Evolutionary conservation across 208 protist genomes (phyloP).

Genomic region (Blechomonas ayalai): DNA sequence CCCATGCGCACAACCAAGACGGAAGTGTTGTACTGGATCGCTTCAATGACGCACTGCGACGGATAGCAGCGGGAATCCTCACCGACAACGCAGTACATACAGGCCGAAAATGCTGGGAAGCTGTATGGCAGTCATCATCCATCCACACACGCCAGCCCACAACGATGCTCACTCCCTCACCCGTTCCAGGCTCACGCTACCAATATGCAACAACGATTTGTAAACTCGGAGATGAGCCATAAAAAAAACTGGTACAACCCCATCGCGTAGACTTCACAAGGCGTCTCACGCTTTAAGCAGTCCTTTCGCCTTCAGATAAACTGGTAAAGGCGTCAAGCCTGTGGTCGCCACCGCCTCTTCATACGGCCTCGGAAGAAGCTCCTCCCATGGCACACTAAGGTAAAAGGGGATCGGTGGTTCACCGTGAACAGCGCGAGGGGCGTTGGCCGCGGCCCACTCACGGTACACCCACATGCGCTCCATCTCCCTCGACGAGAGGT

Average conservation of each 20-base stretch:
- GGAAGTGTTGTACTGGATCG: no score
- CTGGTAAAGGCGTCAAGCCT: slow-evolving; percentile 60
- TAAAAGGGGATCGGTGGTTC: slow-evolving; percentile 40
- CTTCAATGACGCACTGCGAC: no score
- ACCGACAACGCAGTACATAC: no score
- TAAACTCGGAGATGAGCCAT: no score
- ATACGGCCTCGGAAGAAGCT: slow-evolving; percentile 44
- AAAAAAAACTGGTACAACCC: not conserved
- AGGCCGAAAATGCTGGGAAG: no score
- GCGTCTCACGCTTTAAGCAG: not conserved
- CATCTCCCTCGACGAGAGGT: slow-evolving; percentile 36
- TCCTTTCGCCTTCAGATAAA: slow-evolving; percentile 24
- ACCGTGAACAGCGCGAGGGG: slow-evolving; percentile 40
- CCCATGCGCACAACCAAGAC: no score
- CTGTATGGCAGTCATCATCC: no score
- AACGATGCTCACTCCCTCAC: no score
- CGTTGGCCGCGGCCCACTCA: slow-evolving; percentile 49
- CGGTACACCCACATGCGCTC: slow-evolving; percentile 37
- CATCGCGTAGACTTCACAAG: not conserved
- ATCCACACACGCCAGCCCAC: no score
- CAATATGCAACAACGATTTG: no score
- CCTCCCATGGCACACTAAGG: slow-evolving; percentile 71
- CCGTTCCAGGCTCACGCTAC: no score
- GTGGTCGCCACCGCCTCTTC: slow-evolving; percentile 37
- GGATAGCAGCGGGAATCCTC: no score